These are phyloP conservation scores for Lactuca saligna DNA, from an alignment of 129 eudicot genomes.

Conservation along the genomic window DNA sequence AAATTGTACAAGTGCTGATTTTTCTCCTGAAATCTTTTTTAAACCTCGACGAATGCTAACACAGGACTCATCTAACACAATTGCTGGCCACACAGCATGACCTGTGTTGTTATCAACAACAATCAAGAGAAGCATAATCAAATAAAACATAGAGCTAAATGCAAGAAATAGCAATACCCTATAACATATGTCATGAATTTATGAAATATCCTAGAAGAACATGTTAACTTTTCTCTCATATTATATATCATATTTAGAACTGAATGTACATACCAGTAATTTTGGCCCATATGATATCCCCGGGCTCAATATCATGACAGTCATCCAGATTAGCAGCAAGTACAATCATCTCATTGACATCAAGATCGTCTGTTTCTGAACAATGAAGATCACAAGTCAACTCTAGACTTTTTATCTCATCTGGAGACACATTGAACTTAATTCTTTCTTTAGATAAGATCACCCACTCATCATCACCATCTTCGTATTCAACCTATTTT, in stretches of 20 bases:
- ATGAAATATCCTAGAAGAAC: no score
- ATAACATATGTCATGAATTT: no score
- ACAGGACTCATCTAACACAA: conserved; percentile 75
- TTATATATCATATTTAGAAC: conserved; percentile 2
- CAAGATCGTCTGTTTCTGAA: conserved; percentile 62
- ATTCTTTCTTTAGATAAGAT: conserved; percentile 64
- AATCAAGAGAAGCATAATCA: conserved; percentile 11
- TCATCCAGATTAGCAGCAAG: conserved; percentile 93
- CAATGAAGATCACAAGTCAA: conserved; percentile 48
- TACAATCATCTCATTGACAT: conserved; percentile 80
- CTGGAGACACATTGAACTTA: conserved; percentile 63
- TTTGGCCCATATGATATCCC: conserved; percentile 97
- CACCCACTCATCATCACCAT: conserved; percentile 78
- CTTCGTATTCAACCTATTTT: conserved; percentile 73
- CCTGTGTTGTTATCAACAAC: conserved; percentile 39
- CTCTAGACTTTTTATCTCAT: conserved; percentile 58
- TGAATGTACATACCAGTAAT: conserved; percentile 60
- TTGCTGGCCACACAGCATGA: conserved; percentile 94
- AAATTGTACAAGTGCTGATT: conserved; percentile 85
- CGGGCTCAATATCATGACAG: conserved; percentile 80
- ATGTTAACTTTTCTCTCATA: no score
- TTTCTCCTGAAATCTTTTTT: conserved; percentile 64
- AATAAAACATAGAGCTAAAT: conserved; percentile 1
- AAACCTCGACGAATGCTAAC: conserved; percentile 69
- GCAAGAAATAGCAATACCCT: background rate